A percentile compares a stretch with the other conserved stretches of the same genome.
Conservation (phyloP, 1,139 yeast species). For the Magnusiomyces magnusii region DNA sequence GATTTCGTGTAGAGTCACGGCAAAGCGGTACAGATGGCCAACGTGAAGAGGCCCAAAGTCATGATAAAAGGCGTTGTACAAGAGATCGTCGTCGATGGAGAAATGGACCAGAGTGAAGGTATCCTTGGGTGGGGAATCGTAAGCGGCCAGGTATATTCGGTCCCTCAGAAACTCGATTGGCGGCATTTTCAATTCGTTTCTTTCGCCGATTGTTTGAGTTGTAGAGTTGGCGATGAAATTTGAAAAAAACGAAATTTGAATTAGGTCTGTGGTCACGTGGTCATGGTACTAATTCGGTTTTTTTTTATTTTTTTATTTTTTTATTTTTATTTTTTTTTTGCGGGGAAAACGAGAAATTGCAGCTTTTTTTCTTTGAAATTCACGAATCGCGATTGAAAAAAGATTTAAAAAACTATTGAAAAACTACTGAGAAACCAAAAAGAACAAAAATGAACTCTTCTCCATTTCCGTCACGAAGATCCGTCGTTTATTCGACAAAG, state of each 20-base stretch:
- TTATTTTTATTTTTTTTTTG: too few relatives aligned
- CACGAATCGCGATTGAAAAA: too few relatives aligned
- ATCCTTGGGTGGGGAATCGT: conserved; percentile 70
- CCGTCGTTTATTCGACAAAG: conserved; percentile 66
- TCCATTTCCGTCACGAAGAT: conserved; percentile 48
- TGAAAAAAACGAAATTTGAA: neutral
- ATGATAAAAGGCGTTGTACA: conserved; percentile 86
- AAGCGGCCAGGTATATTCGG: conserved; percentile 86
- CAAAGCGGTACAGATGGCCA: conserved; percentile 89
- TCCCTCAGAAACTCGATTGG: conserved; percentile 42
- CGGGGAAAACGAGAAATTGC: too few relatives aligned
- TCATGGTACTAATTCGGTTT: too few relatives aligned
- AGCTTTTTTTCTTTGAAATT: too few relatives aligned
- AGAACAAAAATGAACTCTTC: conserved; percentile 27
- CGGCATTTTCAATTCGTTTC: too few relatives aligned
- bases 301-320: too few relatives aligned
- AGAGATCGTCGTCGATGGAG: conserved; percentile 86
- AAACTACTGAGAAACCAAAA: too few relatives aligned
- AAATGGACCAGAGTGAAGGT: conserved; percentile 73
- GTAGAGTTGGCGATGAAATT: too few relatives aligned
- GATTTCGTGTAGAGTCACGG: conserved; percentile 86
- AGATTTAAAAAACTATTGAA: too few relatives aligned
- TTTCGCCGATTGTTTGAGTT: too few relatives aligned
- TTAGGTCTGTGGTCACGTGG: too few relatives aligned
- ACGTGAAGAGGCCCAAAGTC: conserved; percentile 96